Evolutionary conservation across 2,329 filamentous ascomycete genomes (phyloP).

Genomic region (Hymenoscyphus albidus): DNA sequence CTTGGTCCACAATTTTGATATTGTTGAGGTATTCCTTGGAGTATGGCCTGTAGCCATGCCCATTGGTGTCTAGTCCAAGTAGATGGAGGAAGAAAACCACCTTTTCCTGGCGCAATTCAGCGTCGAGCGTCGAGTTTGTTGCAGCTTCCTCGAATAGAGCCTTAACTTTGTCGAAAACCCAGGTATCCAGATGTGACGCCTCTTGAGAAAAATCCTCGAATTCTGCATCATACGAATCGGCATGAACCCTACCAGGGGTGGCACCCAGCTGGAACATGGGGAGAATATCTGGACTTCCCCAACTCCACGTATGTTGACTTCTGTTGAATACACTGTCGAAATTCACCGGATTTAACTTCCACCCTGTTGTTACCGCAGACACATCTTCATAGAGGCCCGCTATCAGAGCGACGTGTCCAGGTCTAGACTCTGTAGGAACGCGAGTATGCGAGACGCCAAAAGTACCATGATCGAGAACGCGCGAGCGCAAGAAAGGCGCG

Average conservation of each 20-base stretch:
- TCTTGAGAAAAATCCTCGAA: conserved; percentile 87
- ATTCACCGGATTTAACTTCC: conserved; percentile 97
- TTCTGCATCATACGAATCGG: conserved; percentile 78
- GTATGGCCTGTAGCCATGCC: conserved; percentile 83
- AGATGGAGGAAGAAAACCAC: conserved; percentile 93
- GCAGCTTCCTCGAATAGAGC: conserved; percentile 77
- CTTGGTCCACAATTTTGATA: conserved; percentile 88
- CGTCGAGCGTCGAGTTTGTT: conserved; percentile 70
- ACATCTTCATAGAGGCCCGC: conserved; percentile 97
- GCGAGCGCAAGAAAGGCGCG: conserved; percentile 85
- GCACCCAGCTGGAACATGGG: conserved; percentile 97
- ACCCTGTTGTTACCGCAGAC: conserved; percentile 92
- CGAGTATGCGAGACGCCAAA: conserved; percentile 97
- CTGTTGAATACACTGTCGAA: conserved; percentile 99
- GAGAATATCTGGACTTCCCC: conserved; percentile 96
- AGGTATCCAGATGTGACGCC: conserved; percentile 76
- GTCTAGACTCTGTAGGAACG: conserved; percentile 92
- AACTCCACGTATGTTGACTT: conserved; percentile 96
- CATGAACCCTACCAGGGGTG: conserved; percentile 78
- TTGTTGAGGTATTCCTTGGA: conserved; percentile 94
- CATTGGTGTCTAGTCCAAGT: conserved; percentile 85
- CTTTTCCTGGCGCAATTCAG: conserved; percentile 74
- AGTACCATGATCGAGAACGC: conserved; percentile 82
- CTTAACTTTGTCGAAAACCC: conserved; percentile 95
- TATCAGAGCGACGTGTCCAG: conserved; percentile 94